Percentiles rank a stretch among this genome's conserved stretches.
phyloP scores from a whole-genome alignment of 768 basidiomycete species.

The Leccinum disarticulatum region DNA sequence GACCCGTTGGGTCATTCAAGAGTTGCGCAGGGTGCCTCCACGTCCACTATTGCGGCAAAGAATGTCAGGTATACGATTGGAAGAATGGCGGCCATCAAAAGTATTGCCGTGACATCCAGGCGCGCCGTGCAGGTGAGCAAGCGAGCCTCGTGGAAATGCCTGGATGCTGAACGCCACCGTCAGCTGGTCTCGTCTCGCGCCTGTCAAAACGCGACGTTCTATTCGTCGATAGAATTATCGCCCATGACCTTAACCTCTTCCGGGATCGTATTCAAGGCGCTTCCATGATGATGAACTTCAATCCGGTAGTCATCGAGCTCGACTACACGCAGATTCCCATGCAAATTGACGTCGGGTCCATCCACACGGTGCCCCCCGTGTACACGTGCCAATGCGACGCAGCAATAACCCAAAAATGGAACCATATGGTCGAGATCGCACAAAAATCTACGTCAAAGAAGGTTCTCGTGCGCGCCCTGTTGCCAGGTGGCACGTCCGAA shows the following conservation, averaged over 20 bases:
- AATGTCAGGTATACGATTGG: conserved; percentile 33
- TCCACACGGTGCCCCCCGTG: conserved; percentile 6
- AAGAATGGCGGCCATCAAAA: conserved; percentile 27
- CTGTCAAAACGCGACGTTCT: conserved; percentile 23
- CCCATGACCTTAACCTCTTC: conserved; percentile 17
- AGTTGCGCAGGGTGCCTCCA: conserved; percentile 29
- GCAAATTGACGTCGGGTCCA: conserved; percentile 18
- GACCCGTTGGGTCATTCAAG: conserved; percentile 27
- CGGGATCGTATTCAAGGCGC: conserved; percentile 19
- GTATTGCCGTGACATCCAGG: conserved; percentile 29
- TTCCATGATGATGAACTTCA: background rate
- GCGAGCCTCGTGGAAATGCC: background rate
- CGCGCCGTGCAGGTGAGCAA: conserved; percentile 24
- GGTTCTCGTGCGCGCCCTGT: conserved; percentile 30
- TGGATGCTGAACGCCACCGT: background rate
- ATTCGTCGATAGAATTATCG: conserved; percentile 27
- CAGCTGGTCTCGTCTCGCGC: conserved; percentile 23
- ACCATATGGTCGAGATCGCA: conserved; percentile 29
- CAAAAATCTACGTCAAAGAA: conserved; percentile 20
- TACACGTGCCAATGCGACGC: conserved; percentile 25
- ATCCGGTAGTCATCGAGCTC: conserved; percentile 26
- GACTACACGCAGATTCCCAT: conserved; percentile 25
- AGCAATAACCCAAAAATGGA: conserved; percentile 25
- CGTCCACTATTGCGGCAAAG: conserved; percentile 31
- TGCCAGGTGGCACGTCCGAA: conserved; percentile 24